A percentile compares a stretch with the other conserved stretches of the same genome.
These are phyloP conservation scores for Trifolium dubium DNA, from an alignment of 306 rosid species.

Conservation along the genomic window DNA sequence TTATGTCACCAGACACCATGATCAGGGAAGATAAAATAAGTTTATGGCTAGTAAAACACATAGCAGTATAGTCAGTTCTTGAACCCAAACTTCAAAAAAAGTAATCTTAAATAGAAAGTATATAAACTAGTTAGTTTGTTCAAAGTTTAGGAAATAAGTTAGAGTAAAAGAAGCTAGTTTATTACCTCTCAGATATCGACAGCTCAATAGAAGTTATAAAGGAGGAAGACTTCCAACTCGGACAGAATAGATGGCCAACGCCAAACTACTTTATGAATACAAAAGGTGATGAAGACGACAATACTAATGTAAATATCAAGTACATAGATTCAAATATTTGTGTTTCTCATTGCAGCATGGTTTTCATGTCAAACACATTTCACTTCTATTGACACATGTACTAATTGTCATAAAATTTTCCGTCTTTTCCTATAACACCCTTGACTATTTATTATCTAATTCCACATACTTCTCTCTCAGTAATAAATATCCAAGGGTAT, in stretches of 20 bases:
- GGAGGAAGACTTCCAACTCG: constrained; percentile 37
- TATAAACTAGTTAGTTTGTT: constrained; percentile 15
- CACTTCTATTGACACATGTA: constrained; percentile 14
- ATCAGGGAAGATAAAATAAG: constrained; percentile 1
- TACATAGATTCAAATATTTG: constrained; percentile 18
- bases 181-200: constrained; percentile 48
- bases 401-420: no score
- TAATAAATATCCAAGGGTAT: no score
- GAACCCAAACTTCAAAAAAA: constrained; percentile 19
- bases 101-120: constrained; percentile 29
- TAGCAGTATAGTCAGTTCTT: neutral
- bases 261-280: constrained; percentile 43
- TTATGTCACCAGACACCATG: constrained; percentile 1
- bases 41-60: constrained; percentile 27
- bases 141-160: constrained; percentile 11
- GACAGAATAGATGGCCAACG: constrained; percentile 43
- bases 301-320: constrained; percentile 14
- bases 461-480: no score
- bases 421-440: no score
- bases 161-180: constrained; percentile 38
- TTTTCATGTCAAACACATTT: constrained; percentile 1
- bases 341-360: constrained; percentile 17
- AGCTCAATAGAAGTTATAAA: constrained; percentile 37
- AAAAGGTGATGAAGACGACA: constrained; percentile 24
- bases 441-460: no score